Conservation (phyloP, 2,329 filamentous ascomycete species). For the Penicillium fuscoglaucum region DNA sequence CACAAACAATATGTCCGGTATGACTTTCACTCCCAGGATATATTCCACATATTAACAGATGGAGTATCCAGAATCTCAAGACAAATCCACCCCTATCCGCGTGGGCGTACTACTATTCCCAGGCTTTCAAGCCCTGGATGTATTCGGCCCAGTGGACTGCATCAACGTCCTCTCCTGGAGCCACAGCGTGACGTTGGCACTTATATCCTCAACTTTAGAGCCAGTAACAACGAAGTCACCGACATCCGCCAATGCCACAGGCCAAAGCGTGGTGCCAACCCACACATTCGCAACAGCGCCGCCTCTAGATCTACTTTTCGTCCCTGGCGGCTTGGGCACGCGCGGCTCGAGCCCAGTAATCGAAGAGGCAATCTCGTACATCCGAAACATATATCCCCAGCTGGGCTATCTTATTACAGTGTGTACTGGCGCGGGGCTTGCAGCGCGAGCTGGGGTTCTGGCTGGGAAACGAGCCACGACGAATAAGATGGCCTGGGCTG, state of each 20-base stretch:
- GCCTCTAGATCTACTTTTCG: constrained; percentile 62
- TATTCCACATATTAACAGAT: neutral
- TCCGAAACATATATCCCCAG: constrained; percentile 48
- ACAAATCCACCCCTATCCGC: constrained; percentile 3
- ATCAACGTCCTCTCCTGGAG: constrained; percentile 36
- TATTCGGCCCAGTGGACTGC: constrained; percentile 51
- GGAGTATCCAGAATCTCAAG: neutral
- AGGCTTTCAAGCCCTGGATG: constrained; percentile 46
- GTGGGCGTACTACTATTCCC: constrained; percentile 38
- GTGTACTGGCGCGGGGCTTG: constrained; percentile 64
- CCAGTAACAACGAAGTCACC: constrained; percentile 34
- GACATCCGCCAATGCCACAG: constrained; percentile 26
- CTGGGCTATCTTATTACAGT: constrained; percentile 62
- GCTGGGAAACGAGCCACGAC: constrained; percentile 64
- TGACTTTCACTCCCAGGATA: neutral
- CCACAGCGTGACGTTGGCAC: constrained; percentile 26
- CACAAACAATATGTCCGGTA: neutral
- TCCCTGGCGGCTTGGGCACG: constrained; percentile 63
- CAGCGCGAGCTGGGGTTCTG: constrained; percentile 60
- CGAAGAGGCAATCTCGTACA: constrained; percentile 47
- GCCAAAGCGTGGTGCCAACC: constrained; percentile 49
- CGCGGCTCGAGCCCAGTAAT: constrained; percentile 31
- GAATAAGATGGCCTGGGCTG: constrained; percentile 61
- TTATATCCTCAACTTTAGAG: constrained; percentile 35
- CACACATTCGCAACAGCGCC: constrained; percentile 57